Evolutionary conservation across 129 eudicot genomes (phyloP), one percentile per base, ranked within the genome.

Genomic region (Mikania micrantha): DNA sequence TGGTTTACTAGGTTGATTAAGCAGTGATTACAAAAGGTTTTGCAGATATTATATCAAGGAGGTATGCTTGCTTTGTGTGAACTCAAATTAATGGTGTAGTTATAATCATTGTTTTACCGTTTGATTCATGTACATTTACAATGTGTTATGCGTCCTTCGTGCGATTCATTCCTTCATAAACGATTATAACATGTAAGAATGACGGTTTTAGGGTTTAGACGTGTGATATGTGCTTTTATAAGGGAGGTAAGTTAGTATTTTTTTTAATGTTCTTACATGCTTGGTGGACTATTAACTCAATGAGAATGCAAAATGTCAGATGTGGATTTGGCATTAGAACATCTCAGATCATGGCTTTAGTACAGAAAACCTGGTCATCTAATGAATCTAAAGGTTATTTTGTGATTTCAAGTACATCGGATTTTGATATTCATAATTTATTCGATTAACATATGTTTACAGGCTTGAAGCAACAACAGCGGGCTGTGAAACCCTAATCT

Each of bases 181-280:
- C 74, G 13, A 8, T 25, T 21, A 3, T 68, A 52, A 13, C 74
- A 6, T 35, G 65, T 36, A 41, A 39, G 40, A 38, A 5, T 22
- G 11, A 28, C 32, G 69, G 20, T 19, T 72, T 72, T 72, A 72
- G 77, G 77, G 77, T 72, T 72, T 60, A 19, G 56, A 71, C 57
- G 9, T 22, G 16, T 28, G 42, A 13, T 54, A 10, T 39, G 56
- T 40, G 25, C 20, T 25, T 54, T 25, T 20, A 5, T 20, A 17
- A 15, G 39, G 64, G 9, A 38, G 38, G 27, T 57, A 5, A 15
- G 60, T 20, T 47, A 44, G 36, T 17, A 10, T 36, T 29, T 24
- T 42, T 42, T 35, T 35, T 61, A 25, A 15, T 62, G 60, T 32
- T 66, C 44, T 45, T 42, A 45, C 60, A 34, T 50, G 54, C 32